Percentiles rank a stretch among this genome's conserved stretches.
These are phyloP conservation scores for Microstroma glucosiphilum DNA, from an alignment of 1,284 basidiomycete species.

Conservation along the genomic window DNA sequence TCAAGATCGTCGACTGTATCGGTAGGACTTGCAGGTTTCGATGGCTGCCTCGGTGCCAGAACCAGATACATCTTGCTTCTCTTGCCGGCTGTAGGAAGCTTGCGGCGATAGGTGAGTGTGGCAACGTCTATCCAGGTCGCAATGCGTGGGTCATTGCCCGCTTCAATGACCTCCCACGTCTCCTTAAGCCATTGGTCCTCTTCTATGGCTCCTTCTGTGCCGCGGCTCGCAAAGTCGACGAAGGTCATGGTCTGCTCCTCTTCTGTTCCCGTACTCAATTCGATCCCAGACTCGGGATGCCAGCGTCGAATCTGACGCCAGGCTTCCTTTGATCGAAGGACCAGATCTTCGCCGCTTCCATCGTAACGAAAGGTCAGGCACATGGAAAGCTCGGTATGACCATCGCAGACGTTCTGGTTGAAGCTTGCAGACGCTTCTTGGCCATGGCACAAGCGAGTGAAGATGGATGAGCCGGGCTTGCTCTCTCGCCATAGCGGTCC, in stretches of 20 bases:
- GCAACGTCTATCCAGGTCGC: conserved; percentile 7
- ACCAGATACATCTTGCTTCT: conserved; percentile 23
- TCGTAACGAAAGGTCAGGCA: conserved; percentile 10
- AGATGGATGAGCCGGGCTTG: conserved; percentile 8
- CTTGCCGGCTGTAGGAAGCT: conserved; percentile 19
- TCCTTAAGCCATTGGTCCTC: conserved; percentile 18
- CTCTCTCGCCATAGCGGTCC: background rate
- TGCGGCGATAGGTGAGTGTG: conserved; percentile 17
- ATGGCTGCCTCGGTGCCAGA: conserved; percentile 12
- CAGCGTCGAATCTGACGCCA: conserved; percentile 19
- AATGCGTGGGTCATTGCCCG: background rate
- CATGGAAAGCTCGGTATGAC: conserved; percentile 27
- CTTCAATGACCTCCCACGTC: conserved; percentile 16
- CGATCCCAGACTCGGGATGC: conserved; percentile 20
- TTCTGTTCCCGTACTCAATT: conserved; percentile 15
- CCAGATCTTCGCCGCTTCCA: conserved; percentile 13
- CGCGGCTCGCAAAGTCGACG: background rate
- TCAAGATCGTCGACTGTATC: background rate
- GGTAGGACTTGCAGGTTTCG: background rate
- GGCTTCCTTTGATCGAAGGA: conserved; percentile 14
- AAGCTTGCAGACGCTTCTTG: conserved; percentile 24
- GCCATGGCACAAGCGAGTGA: conserved; percentile 21
- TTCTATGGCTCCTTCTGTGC: background rate
- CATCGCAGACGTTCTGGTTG: conserved; percentile 26
- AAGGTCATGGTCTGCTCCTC: conserved; percentile 16